These are phyloP conservation scores for Dactylellina parvicollis DNA, from an alignment of 2,329 filamentous ascomycete genomes.

Conservation along the genomic window DNA sequence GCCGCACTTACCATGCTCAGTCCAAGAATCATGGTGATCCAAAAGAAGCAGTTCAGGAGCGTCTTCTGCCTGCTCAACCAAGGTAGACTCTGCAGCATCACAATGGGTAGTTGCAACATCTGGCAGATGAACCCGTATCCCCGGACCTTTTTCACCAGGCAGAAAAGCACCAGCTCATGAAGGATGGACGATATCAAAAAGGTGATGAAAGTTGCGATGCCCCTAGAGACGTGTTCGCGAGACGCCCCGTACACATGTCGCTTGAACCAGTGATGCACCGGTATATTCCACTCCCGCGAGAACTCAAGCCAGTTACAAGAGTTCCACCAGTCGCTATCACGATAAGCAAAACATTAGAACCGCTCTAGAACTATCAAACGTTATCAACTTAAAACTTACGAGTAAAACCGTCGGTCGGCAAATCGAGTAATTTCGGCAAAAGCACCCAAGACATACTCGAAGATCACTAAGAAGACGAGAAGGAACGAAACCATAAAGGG, in stretches of 20 bases:
- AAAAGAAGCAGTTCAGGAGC: slow-evolving; percentile 89
- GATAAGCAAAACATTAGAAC: background rate
- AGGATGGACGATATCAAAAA: slow-evolving; percentile 89
- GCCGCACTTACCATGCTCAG: slow-evolving; percentile 74
- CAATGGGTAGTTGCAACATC: slow-evolving; percentile 96
- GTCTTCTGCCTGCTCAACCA: slow-evolving; percentile 79
- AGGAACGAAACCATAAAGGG: slow-evolving; percentile 87
- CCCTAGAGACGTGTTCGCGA: slow-evolving; percentile 77
- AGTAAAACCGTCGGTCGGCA: slow-evolving; percentile 92
- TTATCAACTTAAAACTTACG: slow-evolving; percentile 64
- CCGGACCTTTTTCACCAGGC: slow-evolving; percentile 94
- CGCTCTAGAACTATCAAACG: background rate
- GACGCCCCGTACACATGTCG: slow-evolving; percentile 92
- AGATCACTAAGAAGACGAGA: slow-evolving; percentile 96
- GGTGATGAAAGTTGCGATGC: slow-evolving; percentile 84
- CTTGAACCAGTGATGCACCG: slow-evolving; percentile 93
- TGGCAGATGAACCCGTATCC: slow-evolving; percentile 94
- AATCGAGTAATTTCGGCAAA: slow-evolving; percentile 95
- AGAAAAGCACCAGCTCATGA: slow-evolving; percentile 96
- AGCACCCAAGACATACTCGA: slow-evolving; percentile 93
- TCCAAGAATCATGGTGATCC: slow-evolving; percentile 89
- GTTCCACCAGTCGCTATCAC: slow-evolving; percentile 65
- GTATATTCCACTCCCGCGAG: slow-evolving; percentile 95
- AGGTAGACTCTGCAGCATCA: slow-evolving; percentile 84
- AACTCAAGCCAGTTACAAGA: slow-evolving; percentile 94